A percentile compares a stretch with the other conserved stretches of the same genome.
These are phyloP conservation scores for Posidonia oceanica DNA, from an alignment of 116 monocot genomes.

Conservation along the genomic window DNA sequence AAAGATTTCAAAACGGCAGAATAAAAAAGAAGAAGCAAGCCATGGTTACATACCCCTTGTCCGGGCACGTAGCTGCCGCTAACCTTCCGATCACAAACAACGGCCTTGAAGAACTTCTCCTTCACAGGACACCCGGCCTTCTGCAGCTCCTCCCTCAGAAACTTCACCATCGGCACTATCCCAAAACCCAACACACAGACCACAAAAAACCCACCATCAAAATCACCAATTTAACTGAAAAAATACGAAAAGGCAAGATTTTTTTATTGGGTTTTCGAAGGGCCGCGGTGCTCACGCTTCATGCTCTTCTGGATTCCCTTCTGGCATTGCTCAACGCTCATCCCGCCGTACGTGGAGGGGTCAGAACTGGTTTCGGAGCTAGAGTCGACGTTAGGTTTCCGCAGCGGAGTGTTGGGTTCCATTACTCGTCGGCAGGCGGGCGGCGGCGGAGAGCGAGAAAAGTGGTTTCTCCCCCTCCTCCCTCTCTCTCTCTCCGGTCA, in stretches of 20 bases:
- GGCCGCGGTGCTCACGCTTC: slow-evolving; percentile 7
- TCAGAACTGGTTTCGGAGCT: no score
- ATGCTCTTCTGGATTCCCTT: slow-evolving; percentile 22
- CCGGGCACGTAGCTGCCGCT: slow-evolving; percentile 18
- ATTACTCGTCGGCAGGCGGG: background rate
- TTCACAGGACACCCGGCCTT: slow-evolving; percentile 20
- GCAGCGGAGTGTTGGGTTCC: background rate
- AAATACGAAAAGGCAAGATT: no score
- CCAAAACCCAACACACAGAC: background rate
- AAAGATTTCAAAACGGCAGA: background rate
- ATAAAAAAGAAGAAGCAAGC: background rate
- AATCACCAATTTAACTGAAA: no score
- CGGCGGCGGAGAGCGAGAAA: no score
- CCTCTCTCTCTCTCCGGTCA: no score
- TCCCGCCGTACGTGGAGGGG: slow-evolving; percentile 6
- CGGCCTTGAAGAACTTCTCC: slow-evolving; percentile 19
- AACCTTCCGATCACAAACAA: slow-evolving; percentile 10
- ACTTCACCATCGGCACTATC: slow-evolving; percentile 24
- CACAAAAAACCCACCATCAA: background rate
- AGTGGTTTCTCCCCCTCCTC: no score
- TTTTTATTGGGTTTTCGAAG: no score
- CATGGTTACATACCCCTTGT: slow-evolving; percentile 13
- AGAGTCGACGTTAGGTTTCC: background rate
- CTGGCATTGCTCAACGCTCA: slow-evolving; percentile 18
- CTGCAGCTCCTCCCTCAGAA: slow-evolving; percentile 21